These are phyloP conservation scores for Verbena officinalis DNA, from an alignment of 257 asterid species.

Conservation along the genomic window DNA sequence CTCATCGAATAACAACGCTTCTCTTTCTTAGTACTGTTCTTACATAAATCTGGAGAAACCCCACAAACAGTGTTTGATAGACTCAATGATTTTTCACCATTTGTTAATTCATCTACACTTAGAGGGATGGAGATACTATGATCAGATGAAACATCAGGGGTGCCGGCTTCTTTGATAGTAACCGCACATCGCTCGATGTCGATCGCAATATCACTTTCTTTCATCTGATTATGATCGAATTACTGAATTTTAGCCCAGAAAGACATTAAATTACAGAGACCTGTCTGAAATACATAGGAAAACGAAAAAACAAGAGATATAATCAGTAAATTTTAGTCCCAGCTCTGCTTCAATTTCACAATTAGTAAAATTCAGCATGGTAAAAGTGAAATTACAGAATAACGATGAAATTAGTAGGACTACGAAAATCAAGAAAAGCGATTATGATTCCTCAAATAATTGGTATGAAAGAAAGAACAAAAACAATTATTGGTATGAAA, in stretches of 20 bases:
- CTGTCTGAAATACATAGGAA: conserved; percentile 21
- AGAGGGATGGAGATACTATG: conserved; percentile 12
- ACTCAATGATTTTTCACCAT: conserved; percentile 30
- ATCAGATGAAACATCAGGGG: conserved; percentile 23
- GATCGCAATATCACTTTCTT: conserved; percentile 48
- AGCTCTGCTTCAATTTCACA: neutral
- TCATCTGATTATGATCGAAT: conserved; percentile 35
- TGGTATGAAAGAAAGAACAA: conserved; percentile 21
- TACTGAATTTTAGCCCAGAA: conserved; percentile 2
- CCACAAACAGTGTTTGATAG: conserved; percentile 19
- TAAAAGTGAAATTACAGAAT: neutral
- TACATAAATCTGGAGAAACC: conserved; percentile 34
- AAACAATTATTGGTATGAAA: conserved; percentile 6
- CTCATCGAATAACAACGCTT: conserved; percentile 52
- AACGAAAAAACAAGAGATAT: neutral
- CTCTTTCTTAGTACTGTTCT: conserved; percentile 47
- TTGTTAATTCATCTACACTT: conserved; percentile 26
- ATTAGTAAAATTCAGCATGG: neutral
- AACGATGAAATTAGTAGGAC: neutral
- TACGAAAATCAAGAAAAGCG: conserved; percentile 27
- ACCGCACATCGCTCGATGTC: conserved; percentile 48
- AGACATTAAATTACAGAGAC: neutral
- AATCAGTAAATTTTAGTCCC: neutral
- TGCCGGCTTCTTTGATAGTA: conserved; percentile 33
- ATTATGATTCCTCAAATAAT: conserved; percentile 19